phyloP scores from a whole-genome alignment of 1,139 yeast genomes.

The Waltiozyma sp. region DNA sequence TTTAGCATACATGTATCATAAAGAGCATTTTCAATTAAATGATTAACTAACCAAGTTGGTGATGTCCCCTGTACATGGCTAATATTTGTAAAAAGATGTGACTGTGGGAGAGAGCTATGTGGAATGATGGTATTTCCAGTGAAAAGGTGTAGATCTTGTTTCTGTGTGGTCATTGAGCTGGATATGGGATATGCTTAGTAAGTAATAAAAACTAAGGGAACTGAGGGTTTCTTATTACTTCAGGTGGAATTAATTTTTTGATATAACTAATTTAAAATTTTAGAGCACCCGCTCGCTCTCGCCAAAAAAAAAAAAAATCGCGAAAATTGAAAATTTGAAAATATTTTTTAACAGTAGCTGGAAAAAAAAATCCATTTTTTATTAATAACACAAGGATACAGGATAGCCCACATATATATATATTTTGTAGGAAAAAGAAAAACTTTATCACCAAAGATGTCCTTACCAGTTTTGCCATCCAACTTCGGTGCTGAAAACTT shows the following conservation, averaged over 20 bases:
- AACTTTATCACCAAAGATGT: constrained; percentile 9
- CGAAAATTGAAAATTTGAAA: too few relatives aligned
- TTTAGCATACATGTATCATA: constrained; percentile 17
- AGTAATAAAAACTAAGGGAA: not conserved
- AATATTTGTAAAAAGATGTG: constrained; percentile 30
- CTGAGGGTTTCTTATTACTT: too few relatives aligned
- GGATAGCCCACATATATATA: too few relatives aligned
- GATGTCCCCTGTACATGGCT: constrained; percentile 53
- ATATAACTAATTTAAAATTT: too few relatives aligned
- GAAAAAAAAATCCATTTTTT: too few relatives aligned
- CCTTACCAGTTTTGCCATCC: constrained; percentile 26
- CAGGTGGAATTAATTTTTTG: not conserved
- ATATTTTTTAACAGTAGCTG: too few relatives aligned
- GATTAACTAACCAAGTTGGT: constrained; percentile 52
- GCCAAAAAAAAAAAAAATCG: too few relatives aligned
- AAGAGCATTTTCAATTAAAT: constrained; percentile 24
- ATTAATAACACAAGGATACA: too few relatives aligned
- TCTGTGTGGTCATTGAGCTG: constrained; percentile 25
- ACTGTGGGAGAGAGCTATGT: constrained; percentile 14
- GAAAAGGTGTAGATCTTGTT: constrained; percentile 50
- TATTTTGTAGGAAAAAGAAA: too few relatives aligned
- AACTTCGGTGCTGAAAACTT: constrained; percentile 37
- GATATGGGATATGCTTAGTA: constrained; percentile 5
- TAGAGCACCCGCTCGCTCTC: too few relatives aligned
- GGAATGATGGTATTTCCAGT: constrained; percentile 41